These are phyloP conservation scores for Candida chauliodis DNA, from an alignment of 805 yeast genomes.

Conservation along the genomic window DNA sequence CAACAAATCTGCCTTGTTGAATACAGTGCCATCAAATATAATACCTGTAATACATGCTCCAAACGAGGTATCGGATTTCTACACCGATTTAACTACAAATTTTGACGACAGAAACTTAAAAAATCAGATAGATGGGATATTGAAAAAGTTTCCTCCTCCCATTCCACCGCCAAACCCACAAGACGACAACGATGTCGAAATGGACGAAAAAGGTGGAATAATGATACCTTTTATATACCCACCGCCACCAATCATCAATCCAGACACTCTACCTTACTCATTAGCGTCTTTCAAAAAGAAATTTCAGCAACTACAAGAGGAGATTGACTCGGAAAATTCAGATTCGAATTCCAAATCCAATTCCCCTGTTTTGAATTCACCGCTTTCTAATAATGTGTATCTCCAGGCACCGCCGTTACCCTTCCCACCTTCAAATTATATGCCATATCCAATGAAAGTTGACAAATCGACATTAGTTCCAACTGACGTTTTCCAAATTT, in stretches of 20 bases:
- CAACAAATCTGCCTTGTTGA: constrained; percentile 20
- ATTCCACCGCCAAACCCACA: constrained; percentile 26
- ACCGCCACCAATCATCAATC: constrained; percentile 33
- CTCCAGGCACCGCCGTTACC: constrained; percentile 38
- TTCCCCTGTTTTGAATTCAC: neutral
- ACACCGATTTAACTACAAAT: constrained; percentile 26
- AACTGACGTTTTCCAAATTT: constrained; percentile 30
- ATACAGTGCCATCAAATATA: constrained; percentile 34
- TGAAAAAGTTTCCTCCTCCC: constrained; percentile 37
- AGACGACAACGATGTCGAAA: neutral
- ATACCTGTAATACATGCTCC: constrained; percentile 36
- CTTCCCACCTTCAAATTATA: constrained; percentile 42
- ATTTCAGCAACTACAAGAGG: constrained; percentile 4
- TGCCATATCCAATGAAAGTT: constrained; percentile 42
- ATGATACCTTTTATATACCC: constrained; percentile 45
- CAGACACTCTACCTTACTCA: constrained; percentile 21
- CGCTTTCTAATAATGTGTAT: constrained; percentile 2
- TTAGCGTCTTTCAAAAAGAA: constrained; percentile 11
- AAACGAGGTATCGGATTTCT: constrained; percentile 28
- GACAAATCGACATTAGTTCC: constrained; percentile 34
- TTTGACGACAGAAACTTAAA: constrained; percentile 11
- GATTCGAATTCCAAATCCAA: neutral
- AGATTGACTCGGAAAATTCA: neutral
- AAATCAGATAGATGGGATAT: constrained; percentile 21
- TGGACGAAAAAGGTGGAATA: constrained; percentile 21